Conservation (phyloP, 164 flowering plant species). For the Brasenia schreberi region DNA sequence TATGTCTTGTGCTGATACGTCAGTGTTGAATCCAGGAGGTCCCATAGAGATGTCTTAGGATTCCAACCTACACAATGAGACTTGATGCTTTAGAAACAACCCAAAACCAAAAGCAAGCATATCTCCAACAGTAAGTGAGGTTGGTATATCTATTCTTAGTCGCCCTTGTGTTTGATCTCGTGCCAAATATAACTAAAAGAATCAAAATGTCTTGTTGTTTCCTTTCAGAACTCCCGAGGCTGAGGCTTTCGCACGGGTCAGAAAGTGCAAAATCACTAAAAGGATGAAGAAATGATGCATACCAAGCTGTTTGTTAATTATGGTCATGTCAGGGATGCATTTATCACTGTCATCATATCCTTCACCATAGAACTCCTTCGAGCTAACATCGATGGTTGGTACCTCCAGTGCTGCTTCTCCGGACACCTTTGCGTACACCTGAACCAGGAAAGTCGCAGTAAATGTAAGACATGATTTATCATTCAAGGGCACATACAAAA, state of each 20-base stretch:
- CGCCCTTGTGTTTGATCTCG: too few species aligned
- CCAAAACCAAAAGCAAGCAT: too few species aligned
- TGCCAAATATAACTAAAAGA: too few species aligned
- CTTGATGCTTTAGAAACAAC: too few species aligned
- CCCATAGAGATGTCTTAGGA: constrained; percentile 96
- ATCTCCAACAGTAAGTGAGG: too few species aligned
- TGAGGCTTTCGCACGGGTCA: too few species aligned
- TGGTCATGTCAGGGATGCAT: constrained; percentile 95
- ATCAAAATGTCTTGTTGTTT: background rate
- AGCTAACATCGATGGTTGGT: constrained; percentile 86
- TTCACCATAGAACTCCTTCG: constrained; percentile 92
- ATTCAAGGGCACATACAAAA: too few species aligned
- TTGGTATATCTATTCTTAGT: too few species aligned
- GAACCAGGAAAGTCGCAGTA: background rate
- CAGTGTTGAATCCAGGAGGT: constrained; percentile 86
- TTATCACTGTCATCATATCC: constrained; percentile 98
- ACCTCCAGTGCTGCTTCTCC: constrained; percentile 54
- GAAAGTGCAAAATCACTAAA: too few species aligned
- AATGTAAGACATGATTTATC: too few species aligned
- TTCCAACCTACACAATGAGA: constrained; percentile 56
- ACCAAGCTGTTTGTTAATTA: constrained; percentile 89
- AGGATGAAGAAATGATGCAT: constrained; percentile 4
- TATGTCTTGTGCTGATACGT: constrained; percentile 96
- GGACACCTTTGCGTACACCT: constrained; percentile 85
- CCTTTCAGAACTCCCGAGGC: background rate